These are phyloP conservation scores for Suillus cothurnatus DNA, from an alignment of 768 basidiomycete species.

Conservation along the genomic window DNA sequence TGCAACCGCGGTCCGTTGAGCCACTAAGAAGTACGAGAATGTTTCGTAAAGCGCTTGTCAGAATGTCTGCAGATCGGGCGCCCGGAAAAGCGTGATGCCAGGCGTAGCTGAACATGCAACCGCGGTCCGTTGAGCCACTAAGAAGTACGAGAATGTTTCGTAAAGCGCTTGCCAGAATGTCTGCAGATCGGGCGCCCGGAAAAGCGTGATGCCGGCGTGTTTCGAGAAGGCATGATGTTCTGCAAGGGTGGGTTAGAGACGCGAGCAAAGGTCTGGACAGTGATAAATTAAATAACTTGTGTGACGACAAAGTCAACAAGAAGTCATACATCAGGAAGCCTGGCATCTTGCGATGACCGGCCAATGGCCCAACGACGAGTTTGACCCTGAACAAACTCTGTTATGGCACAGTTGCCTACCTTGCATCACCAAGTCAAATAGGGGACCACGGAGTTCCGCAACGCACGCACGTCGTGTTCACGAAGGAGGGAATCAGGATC, in stretches of 20 bases:
- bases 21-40: conserved; percentile 40
- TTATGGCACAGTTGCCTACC: conserved; percentile 87
- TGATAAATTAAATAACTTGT: conserved; percentile 22
- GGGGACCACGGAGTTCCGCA: neutral
- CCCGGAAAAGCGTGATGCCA: conserved; percentile 38
- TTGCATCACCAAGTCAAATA: conserved; percentile 30
- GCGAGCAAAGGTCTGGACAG: conserved; percentile 37
- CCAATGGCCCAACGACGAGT: conserved; percentile 92
- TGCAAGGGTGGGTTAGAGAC: conserved; percentile 46
- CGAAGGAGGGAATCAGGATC: conserved; percentile 61
- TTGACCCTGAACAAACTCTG: conserved; percentile 82
- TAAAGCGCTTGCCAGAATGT: conserved; percentile 25
- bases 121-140: no score
- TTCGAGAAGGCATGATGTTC: conserved; percentile 57
- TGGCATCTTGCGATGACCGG: conserved; percentile 72
- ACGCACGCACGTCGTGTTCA: conserved; percentile 39
- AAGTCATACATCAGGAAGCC: conserved; percentile 76
- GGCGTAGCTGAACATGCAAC: no score
- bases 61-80: conserved; percentile 9
- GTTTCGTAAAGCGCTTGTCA: conserved; percentile 24
- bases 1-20: conserved; percentile 18
- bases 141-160: conserved; percentile 33
- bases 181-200: conserved; percentile 13
- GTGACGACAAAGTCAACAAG: neutral
- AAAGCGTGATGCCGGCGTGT: conserved; percentile 51